These are phyloP conservation scores for Nemania bipapillata DNA, from an alignment of 2,329 filamentous ascomycete genomes.

Conservation along the genomic window DNA sequence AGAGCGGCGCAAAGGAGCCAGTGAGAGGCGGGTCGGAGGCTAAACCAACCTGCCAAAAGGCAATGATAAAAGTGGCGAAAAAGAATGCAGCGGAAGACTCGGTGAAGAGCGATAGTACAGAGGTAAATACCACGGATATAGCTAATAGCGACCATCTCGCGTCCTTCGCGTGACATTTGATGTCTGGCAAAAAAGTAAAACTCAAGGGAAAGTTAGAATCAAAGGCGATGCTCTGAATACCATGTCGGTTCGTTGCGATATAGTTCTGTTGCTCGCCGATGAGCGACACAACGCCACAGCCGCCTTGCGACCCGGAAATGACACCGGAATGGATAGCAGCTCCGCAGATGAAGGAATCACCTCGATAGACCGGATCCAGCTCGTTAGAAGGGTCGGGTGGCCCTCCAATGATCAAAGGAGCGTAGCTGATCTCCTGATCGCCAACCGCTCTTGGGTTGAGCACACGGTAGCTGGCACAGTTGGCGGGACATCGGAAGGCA, in stretches of 20 bases:
- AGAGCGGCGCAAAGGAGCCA: conserved; percentile 72
- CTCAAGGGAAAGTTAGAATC: conserved; percentile 89
- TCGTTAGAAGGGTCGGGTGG: conserved; percentile 58
- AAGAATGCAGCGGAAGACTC: conserved; percentile 84
- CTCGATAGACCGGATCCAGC: conserved; percentile 75
- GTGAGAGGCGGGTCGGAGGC: conserved; percentile 85
- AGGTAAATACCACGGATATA: conserved; percentile 82
- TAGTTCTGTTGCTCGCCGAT: conserved; percentile 75
- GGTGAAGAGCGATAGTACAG: conserved; percentile 82
- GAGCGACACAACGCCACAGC: conserved; percentile 82
- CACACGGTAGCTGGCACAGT: conserved; percentile 72
- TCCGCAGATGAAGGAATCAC: conserved; percentile 87
- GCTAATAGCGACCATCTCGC: conserved; percentile 85
- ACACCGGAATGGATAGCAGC: conserved; percentile 86
- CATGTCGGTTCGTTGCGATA: conserved; percentile 72
- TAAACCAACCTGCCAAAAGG: conserved; percentile 90
- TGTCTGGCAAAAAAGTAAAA: conserved; percentile 76
- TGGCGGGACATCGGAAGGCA: conserved; percentile 78
- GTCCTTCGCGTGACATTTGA: conserved; percentile 77
- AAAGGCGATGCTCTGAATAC: conserved; percentile 80
- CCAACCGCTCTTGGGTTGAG: conserved; percentile 81
- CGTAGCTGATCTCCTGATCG: conserved; percentile 72
- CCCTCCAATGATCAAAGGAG: conserved; percentile 74
- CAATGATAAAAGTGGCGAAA: conserved; percentile 79
- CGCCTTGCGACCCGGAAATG: conserved; percentile 75